Evolutionary conservation across 1,284 basidiomycete species (phyloP).

Genomic region (Chalciporus piperatoides): DNA sequence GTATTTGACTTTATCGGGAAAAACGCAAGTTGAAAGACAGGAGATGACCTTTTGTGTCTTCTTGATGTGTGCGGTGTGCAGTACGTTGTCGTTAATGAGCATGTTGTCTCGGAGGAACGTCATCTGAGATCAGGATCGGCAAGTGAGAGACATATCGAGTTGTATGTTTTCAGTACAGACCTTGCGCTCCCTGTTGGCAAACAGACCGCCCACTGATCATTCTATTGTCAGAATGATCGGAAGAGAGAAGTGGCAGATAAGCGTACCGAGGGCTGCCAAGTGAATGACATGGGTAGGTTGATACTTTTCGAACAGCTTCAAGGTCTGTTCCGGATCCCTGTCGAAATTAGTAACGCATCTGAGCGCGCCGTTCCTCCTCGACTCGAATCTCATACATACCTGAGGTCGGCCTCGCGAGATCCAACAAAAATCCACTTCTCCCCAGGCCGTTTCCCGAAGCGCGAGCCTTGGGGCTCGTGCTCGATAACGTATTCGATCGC

Average conservation of each 20-base stretch:
- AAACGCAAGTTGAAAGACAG: slow-evolving; percentile 86
- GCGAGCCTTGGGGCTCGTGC: slow-evolving; percentile 69
- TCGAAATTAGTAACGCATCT: slow-evolving; percentile 1
- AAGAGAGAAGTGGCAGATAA: not conserved
- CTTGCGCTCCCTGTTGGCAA: slow-evolving; percentile 90
- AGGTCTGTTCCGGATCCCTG: slow-evolving; percentile 64
- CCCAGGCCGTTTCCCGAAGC: slow-evolving; percentile 68
- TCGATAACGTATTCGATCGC: slow-evolving; percentile 78
- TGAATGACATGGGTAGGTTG: slow-evolving; percentile 91
- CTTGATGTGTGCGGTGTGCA: slow-evolving; percentile 66
- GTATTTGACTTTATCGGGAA: slow-evolving; percentile 83
- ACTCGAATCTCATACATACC: slow-evolving; percentile 38
- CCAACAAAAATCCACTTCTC: slow-evolving; percentile 85
- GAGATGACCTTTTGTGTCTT: slow-evolving; percentile 74
- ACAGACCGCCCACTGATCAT: slow-evolving; percentile 76
- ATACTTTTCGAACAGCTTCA: slow-evolving; percentile 77
- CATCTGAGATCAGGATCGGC: slow-evolving; percentile 41
- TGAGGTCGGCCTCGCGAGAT: slow-evolving; percentile 74
- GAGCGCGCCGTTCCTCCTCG: not conserved
- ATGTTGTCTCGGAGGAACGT: slow-evolving; percentile 88
- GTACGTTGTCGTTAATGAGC: slow-evolving; percentile 87
- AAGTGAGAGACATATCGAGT: not conserved
- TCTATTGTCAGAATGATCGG: slow-evolving; percentile 8
- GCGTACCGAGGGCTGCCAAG: slow-evolving; percentile 76
- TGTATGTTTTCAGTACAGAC: slow-evolving; percentile 33